phyloP scores from a whole-genome alignment of 2,329 filamentous ascomycete genomes.

The Didymellaceae sp. region DNA sequence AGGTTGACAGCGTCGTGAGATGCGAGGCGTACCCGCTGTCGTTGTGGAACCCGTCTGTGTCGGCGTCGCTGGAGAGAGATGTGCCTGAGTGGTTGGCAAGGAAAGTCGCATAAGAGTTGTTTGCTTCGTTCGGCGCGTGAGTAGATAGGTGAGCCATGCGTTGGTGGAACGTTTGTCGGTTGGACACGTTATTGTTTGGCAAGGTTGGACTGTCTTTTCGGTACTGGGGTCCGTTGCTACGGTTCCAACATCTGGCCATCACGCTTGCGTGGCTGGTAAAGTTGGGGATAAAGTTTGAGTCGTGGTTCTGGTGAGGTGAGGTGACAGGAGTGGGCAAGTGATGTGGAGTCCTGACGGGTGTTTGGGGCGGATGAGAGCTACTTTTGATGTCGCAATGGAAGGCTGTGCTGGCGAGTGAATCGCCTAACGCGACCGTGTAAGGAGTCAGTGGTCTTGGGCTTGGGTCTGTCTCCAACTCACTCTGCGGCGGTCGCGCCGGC shows the following conservation, averaged over 20 bases:
- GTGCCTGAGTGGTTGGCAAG: background rate
- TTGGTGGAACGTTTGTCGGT: background rate
- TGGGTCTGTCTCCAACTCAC: background rate
- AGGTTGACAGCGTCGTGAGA: background rate
- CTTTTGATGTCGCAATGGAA: background rate
- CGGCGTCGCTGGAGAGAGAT: background rate
- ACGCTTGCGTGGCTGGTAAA: background rate
- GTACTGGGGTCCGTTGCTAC: background rate
- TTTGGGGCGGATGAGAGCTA: too few relatives aligned
- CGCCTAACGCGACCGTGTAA: background rate
- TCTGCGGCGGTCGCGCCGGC: background rate
- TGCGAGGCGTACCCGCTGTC: background rate
- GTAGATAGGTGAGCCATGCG: background rate
- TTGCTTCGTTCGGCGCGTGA: background rate
- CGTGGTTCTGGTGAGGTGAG: background rate
- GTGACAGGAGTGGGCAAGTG: background rate
- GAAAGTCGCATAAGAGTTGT: too few relatives aligned
- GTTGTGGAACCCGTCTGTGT: background rate
- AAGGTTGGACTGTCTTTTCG: background rate
- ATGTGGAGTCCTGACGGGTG: too few relatives aligned
- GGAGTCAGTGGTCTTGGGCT: background rate
- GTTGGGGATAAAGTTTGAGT: background rate
- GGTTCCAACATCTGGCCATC: background rate
- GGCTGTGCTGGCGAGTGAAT: background rate
- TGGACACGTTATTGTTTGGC: background rate